Evolutionary conservation across 83 land plant species (phyloP).

Genomic region (Picea abies): DNA sequence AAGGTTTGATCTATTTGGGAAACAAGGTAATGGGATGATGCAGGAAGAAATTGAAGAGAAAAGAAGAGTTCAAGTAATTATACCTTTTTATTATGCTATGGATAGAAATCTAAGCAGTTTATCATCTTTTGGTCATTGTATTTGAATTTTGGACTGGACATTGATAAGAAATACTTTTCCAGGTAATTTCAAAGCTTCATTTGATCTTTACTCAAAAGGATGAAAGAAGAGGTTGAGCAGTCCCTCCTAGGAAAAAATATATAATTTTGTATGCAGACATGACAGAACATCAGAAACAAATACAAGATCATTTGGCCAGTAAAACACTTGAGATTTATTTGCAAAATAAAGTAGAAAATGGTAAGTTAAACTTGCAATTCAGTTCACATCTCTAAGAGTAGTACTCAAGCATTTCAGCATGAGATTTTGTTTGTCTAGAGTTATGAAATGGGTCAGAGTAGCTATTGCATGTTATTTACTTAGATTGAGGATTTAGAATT

Average conservation of each 20-base stretch:
- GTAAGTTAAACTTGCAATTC: too few species aligned
- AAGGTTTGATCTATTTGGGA: slow-evolving; percentile 91
- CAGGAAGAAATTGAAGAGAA: slow-evolving; percentile 70
- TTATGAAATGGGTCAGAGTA: too few species aligned
- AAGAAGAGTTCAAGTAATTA: slow-evolving; percentile 63
- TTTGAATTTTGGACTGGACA: not conserved
- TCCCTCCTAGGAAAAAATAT: not conserved
- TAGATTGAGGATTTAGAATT: too few species aligned
- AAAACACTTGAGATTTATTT: too few species aligned
- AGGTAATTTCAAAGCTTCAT: slow-evolving; percentile 89
- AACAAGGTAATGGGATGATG: slow-evolving; percentile 29
- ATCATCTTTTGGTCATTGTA: not conserved
- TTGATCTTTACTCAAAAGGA: slow-evolving; percentile 71
- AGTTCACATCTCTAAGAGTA: too few species aligned
- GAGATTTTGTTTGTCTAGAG: too few species aligned
- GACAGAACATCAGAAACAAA: too few species aligned
- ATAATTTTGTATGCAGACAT: too few species aligned
- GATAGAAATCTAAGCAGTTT: not conserved
- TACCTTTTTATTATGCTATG: not conserved
- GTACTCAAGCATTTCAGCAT: too few species aligned
- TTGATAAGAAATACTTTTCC: slow-evolving; percentile 12
- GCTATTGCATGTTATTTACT: not conserved
- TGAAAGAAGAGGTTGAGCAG: slow-evolving; percentile 88
- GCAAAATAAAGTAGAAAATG: too few species aligned
- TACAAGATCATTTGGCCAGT: too few species aligned